Evolutionary conservation across 1,284 basidiomycete genomes (phyloP), one percentile per base, ranked within the genome.

Genomic region (Bjerkandera adusta): DNA sequence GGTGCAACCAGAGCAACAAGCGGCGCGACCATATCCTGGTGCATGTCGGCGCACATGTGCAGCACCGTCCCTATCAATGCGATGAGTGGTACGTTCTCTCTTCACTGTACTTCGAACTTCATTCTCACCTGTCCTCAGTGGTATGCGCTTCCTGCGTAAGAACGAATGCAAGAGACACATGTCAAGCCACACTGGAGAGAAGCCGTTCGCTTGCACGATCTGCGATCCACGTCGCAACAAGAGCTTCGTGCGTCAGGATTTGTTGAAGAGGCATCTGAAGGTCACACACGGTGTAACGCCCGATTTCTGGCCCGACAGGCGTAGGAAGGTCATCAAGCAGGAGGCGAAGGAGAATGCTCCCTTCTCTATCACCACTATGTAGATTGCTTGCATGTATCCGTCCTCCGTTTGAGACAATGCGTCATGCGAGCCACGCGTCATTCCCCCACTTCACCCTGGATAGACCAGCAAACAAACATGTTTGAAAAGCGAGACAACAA

Each of bases 161-260:
- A 85, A 86, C 57, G 84, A 86, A 61, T 83, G 81, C 67, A 85
- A 83, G 58, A 74, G 84, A 27, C 83, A 86, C 52, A 81, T 83
- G 60, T 69, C 76, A 16, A 80, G 77, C 50, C 83, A 87, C 56
- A 73, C 68, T 6, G 78, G 77, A 8, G 61, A 64, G 36, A 74
- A 79, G 51, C 82, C 83, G 4, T 83, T 73, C 53, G 65, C 67
- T 24, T 86, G 83, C 51, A 55, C 69, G 37, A 62, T 78, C 30
- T 85, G 83, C 48, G 27, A 30, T 33, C 55, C 61, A 24, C 43
- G 50, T 38, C 65, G 64, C 8, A 67, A 68, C 25, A 70, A 72
- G 46, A 71, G 73, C 33, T 85, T 84, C 49, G 76, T 77, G 40
- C 76, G 83, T 30, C 79, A 79, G 57, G 83, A 85, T 57, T 69